phyloP scores from a whole-genome alignment of 495 filamentous ascomycete species.

The Penicillium soppii region DNA sequence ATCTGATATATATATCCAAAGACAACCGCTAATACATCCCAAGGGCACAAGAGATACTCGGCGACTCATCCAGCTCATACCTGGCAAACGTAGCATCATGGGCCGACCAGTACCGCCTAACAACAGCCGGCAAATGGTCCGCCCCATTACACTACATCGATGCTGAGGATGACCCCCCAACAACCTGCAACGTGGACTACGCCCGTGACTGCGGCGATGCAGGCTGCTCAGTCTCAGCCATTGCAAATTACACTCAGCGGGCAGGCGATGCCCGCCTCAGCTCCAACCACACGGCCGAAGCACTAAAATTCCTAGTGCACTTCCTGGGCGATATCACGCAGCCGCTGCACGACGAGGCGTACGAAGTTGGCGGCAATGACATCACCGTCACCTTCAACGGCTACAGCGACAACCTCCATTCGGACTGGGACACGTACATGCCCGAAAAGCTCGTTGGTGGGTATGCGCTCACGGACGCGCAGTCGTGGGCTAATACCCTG shows the following conservation, averaged over 20 bases:
- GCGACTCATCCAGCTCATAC: slow-evolving; percentile 49
- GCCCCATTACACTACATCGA: slow-evolving; percentile 62
- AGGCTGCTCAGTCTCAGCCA: slow-evolving; percentile 61
- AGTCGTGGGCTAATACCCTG: slow-evolving; percentile 34
- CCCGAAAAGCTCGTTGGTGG: slow-evolving; percentile 53
- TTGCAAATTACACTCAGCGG: slow-evolving; percentile 54
- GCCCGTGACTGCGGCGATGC: slow-evolving; percentile 55
- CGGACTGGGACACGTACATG: slow-evolving; percentile 65
- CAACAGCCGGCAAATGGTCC: slow-evolving; percentile 52
- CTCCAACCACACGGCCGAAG: slow-evolving; percentile 19
- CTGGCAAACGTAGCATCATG: slow-evolving; percentile 60
- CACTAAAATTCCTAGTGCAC: slow-evolving; percentile 57
- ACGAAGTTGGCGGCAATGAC: slow-evolving; percentile 57
- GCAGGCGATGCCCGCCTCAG: slow-evolving; percentile 20
- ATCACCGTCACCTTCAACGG: slow-evolving; percentile 57
- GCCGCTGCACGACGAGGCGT: slow-evolving; percentile 60
- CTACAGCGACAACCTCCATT: slow-evolving; percentile 57
- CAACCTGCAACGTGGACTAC: slow-evolving; percentile 54
- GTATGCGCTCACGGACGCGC: slow-evolving; percentile 28
- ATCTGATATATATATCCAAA: neutral
- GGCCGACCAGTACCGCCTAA: slow-evolving; percentile 59
- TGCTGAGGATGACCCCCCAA: slow-evolving; percentile 60
- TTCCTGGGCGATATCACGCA: slow-evolving; percentile 63
- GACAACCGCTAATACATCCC: neutral
- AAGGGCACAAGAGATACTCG: slow-evolving; percentile 24